A percentile compares a stretch with the other conserved stretches of the same genome.
These are phyloP conservation scores for Rhodotorula sphaerocarpa DNA, from an alignment of 768 basidiomycete genomes.

Conservation along the genomic window DNA sequence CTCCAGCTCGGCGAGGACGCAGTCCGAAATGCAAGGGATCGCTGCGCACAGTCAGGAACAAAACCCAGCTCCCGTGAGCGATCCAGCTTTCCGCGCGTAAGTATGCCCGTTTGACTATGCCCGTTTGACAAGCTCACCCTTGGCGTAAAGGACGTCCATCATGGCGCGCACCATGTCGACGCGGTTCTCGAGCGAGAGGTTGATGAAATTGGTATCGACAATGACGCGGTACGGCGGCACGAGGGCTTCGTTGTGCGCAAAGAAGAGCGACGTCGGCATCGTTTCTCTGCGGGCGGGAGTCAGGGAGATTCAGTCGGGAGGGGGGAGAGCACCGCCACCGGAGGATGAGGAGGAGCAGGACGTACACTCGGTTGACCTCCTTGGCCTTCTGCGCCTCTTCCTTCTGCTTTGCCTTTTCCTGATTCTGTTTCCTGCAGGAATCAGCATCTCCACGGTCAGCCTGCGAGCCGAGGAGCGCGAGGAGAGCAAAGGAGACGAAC, in stretches of 20 bases:
- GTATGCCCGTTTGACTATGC: too few species aligned
- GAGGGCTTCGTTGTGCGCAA: constrained; percentile 88
- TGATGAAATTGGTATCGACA: constrained; percentile 99
- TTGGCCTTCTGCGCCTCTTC: constrained; percentile 74
- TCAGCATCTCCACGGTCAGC: constrained; percentile 15
- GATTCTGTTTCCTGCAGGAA: constrained; percentile 72
- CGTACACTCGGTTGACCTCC: constrained; percentile 42
- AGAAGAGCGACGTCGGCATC: constrained; percentile 82
- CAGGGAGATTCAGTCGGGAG: background rate
- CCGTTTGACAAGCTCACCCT: constrained; percentile 78
- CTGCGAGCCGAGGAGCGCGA: background rate
- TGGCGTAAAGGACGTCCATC: constrained; percentile 99
- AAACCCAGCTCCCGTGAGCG: too few species aligned
- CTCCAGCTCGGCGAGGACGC: constrained; percentile 96
- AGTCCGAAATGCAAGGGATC: constrained; percentile 98
- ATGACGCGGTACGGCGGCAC: constrained; percentile 94
- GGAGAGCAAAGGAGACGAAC: constrained; percentile 50
- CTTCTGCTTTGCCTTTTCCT: constrained; percentile 78
- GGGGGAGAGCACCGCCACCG: background rate
- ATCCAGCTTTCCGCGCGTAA: too few species aligned
- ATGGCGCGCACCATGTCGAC: constrained; percentile 91
- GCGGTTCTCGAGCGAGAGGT: constrained; percentile 96
- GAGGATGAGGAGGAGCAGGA: background rate
- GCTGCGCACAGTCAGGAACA: constrained; percentile 48
- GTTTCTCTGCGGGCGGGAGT: constrained; percentile 54